phyloP scores from a whole-genome alignment of 345 rosid genomes.

The Carallia brachiata region DNA sequence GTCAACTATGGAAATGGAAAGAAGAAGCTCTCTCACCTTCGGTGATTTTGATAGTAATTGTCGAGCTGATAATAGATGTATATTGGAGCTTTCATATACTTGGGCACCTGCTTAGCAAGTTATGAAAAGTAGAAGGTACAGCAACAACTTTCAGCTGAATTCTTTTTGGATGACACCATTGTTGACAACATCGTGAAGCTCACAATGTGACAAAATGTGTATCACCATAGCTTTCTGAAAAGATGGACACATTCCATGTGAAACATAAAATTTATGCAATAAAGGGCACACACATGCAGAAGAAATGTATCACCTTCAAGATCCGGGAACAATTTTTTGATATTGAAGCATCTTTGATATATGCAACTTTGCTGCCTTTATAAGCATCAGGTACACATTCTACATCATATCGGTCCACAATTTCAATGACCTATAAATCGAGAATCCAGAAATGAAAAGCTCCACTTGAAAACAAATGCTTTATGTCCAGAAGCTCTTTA shows the following conservation, averaged over 20 bases:
- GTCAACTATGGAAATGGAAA: constrained; percentile 4
- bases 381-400: constrained; percentile 64
- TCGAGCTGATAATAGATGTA: constrained; percentile 80
- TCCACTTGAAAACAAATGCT: constrained; percentile 4
- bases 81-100: constrained; percentile 85
- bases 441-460: constrained; percentile 13
- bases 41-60: constrained; percentile 82
- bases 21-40: constrained; percentile 47
- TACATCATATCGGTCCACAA: constrained; percentile 63
- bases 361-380: constrained; percentile 50
- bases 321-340: constrained; percentile 59
- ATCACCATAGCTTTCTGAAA: too few species aligned
- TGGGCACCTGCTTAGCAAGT: constrained; percentile 49
- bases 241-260: too few species aligned
- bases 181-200: constrained; percentile 3
- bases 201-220: neutral
- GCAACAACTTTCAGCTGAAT: constrained; percentile 2
- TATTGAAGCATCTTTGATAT: constrained; percentile 52
- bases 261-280: neutral
- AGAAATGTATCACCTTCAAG: constrained; percentile 48
- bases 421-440: constrained; percentile 63
- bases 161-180: neutral
- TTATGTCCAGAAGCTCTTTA: neutral
- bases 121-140: neutral
- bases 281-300: neutral